Base-by-base conservation (phyloP, 1,139 yeast genomes). In the Yamadazyma diospyri region DNA sequence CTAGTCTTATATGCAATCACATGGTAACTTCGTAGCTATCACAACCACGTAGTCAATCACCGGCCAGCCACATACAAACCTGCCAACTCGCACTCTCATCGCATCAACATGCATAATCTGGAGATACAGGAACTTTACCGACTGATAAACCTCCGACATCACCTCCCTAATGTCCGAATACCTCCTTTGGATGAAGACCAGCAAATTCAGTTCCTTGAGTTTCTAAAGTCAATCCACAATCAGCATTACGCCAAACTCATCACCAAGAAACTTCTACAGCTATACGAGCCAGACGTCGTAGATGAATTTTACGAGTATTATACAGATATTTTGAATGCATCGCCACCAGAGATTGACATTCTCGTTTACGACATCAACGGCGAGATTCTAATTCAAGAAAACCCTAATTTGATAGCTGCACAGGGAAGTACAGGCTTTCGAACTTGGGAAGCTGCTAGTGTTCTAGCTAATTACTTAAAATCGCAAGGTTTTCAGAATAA, bases 391-490 rank as follows among this genome's bases (percentile, higher is more conserved):
- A 72, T 82, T 3, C 59, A 60, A 35, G 94, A 84, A 48, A 67
- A 75, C 0, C 94, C 89, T 0, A 64, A 69, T 36, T 42, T 84
- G 31, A 74, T 86, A 8, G 73, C 86, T 12, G 87, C 87, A 0
- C 53, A 62, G 19, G 95, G 94, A 6, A 82, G 95, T 1, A 89
- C 97, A 0, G 97, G 97, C 0, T 61, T 78, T 37, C 63, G 97
- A 27, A 89, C 97, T 0, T 89, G 97, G 97, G 97, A 87, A 51
- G 97, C 96, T 1, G 84, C 95, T 0, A 46, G 85, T n/a, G 86
- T 66, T 14, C 38, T 58, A 9, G 27, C 43, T 8, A 11, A 32
- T 4, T 88, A 12, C 60, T 81, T 6, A 67, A 76, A 31, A 25
- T 43, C 58, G 20, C 76, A 31, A 25, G 47, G 22, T 36, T 48